Evolutionary conservation across 2,329 filamentous ascomycete genomes (phyloP), one percentile per base, ranked within the genome.

Genomic region (Diaporthe amygdali): DNA sequence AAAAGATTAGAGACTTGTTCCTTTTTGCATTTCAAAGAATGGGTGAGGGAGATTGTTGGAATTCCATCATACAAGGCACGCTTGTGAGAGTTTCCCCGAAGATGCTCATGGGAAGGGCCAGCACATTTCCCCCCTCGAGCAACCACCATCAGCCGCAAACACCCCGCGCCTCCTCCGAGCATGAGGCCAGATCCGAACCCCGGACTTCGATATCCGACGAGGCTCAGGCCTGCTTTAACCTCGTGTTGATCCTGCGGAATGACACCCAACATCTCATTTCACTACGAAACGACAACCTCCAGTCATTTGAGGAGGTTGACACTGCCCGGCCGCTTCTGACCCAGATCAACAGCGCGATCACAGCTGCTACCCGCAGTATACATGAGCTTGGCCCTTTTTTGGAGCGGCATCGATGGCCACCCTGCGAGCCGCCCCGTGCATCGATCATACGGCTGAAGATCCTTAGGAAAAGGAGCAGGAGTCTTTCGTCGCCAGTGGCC

Each of bases 261-360:
- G 71, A 72, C 47, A 72, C 71, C 4, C 71, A 72, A n/a, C 39
- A 56, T n/a, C 71, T 72, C 46, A 72, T 72, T 52, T 51, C 71
- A 20, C 51, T 72, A 17, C 64, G 71, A 14, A 72, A 72, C 41
- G 71, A 71, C 34, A 71, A 69, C 14, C 64, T 72, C 2, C 34
- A 52, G 47, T 20, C 46, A 6, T 46, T 72, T 17, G 68, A 72
- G 56, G 54, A 54, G 5, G n/a, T 37, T n/a, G 52, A 25, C 22
- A 22, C 34, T 25, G 66, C 51, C 10, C 59, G 63, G 20, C 63
- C 66, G 44, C 68, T 72, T 0, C 63, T 72, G 34, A 66, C 67
- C 27, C 64, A 56, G 10, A 54, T 72, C 51, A 72, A 72, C 44
- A 55, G 70, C 3, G 69, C 71, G 15, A 72, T 72, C 71, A 71